Evolutionary conservation across 2,329 filamentous ascomycete genomes (phyloP), one percentile per base, ranked within the genome.

Genomic region (Fusarium incarnatum): DNA sequence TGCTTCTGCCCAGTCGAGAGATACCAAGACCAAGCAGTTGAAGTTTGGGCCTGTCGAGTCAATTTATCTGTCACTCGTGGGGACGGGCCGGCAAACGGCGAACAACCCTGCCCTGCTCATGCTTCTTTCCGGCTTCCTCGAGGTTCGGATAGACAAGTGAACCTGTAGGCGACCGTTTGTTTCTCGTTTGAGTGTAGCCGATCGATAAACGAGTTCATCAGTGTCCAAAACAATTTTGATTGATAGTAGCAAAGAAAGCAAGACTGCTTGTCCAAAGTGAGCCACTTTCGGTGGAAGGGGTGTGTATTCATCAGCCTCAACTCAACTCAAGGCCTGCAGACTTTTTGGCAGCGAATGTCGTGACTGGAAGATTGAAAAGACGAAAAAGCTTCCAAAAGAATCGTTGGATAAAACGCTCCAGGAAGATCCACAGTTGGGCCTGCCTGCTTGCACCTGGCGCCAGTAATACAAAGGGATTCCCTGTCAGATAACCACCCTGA

Each of bases 341-440:
- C 23, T 32, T 64, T 64, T 57, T 56, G 28, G 44, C 30, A 60
- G 46, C 28, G 61, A 49, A 58, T 59, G 56, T 55, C 46, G 47
- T 74, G 64, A 73, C 70, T 74, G 70, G 60, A 44, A 60, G 46
- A 62, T 41, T 56, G 42, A 59, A 49, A 71, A 61, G 60, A 56
- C 56, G 65, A 71, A 44, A 37, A 60, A 67, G 61, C 68, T 56
- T 60, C 40, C 40, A 61, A 69, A 57, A 55, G 56, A 70, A 72
- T 70, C 65, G 70, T 74, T 75, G 72, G 64, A 73, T 47, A 60
- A 72, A 67, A 68, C 52, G 63, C 49, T 59, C 53, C 58, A 57
- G 40, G 44, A 59, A 72, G 68, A 72, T 77, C 78, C 78, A 79
- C 78, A 79, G 71, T 79, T 79, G 74, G 78, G 78, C 78, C 68